Evolutionary conservation across 441 rosid genomes (phyloP).

Genomic region (Adansonia grandidieri): DNA sequence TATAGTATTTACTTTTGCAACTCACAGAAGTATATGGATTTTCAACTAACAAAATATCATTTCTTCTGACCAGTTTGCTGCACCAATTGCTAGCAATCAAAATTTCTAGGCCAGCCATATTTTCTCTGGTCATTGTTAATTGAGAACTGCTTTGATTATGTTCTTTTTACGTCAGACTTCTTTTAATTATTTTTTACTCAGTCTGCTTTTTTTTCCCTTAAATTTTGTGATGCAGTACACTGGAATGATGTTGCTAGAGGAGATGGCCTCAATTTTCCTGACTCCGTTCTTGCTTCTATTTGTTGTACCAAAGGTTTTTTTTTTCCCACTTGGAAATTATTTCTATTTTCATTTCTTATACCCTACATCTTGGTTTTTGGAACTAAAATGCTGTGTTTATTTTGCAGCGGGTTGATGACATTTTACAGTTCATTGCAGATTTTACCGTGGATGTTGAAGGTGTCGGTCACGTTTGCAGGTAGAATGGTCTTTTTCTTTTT

Average conservation of each 20-base stretch:
- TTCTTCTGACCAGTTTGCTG: background rate
- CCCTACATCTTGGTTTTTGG: slow-evolving; percentile 17
- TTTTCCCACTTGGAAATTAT: slow-evolving; percentile 6
- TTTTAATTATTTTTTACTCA: slow-evolving; percentile 20
- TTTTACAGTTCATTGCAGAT: slow-evolving; percentile 80
- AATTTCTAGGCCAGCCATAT: background rate
- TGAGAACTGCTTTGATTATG: background rate
- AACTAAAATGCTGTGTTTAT: slow-evolving; percentile 30
- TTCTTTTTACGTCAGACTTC: background rate
- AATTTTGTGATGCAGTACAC: slow-evolving; percentile 66
- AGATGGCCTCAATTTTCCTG: slow-evolving; percentile 95
- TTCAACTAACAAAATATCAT: background rate
- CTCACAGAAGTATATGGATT: background rate
- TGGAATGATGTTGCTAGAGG: slow-evolving; percentile 97
- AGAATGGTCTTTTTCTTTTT: slow-evolving; percentile 17
- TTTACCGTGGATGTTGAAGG: slow-evolving; percentile 90
- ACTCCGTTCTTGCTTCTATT: slow-evolving; percentile 90
- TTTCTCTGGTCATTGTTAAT: background rate
- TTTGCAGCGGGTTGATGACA: slow-evolving; percentile 92
- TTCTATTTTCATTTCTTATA: slow-evolving; percentile 13
- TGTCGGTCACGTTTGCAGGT: slow-evolving; percentile 99
- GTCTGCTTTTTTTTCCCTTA: background rate
- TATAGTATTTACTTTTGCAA: background rate
- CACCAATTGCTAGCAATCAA: background rate
- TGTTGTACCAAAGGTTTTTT: slow-evolving; percentile 80